These are phyloP conservation scores for Phytophthora capsici DNA, from an alignment of 352 stramenopile species.

Conservation along the genomic window DNA sequence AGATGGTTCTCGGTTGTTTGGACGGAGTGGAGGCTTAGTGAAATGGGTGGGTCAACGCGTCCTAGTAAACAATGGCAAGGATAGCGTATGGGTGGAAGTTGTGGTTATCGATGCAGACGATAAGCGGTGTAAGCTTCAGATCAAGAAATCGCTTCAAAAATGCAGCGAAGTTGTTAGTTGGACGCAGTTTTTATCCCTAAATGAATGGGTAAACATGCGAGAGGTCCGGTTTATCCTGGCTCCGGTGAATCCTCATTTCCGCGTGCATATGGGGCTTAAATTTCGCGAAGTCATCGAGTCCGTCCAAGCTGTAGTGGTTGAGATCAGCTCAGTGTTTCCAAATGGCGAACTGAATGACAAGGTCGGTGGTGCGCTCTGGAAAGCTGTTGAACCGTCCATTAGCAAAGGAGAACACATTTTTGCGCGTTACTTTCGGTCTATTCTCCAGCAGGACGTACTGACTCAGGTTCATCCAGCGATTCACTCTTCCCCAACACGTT, in stretches of 20 bases:
- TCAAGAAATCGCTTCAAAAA: conserved; percentile 60
- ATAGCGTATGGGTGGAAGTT: conserved; percentile 73
- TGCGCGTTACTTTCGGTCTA: conserved; percentile 73
- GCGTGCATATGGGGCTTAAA: conserved; percentile 70
- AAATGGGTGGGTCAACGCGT: conserved; percentile 68
- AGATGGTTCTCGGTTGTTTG: conserved; percentile 47
- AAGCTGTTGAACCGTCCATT: conserved; percentile 55
- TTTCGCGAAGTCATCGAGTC: conserved; percentile 65
- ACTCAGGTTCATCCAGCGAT: conserved; percentile 10
- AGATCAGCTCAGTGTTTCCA: conserved; percentile 79
- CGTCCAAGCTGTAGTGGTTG: conserved; percentile 65
- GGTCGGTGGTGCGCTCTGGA: conserved; percentile 63
- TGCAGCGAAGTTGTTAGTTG: conserved; percentile 44
- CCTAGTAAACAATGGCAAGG: conserved; percentile 75
- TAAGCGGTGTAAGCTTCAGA: conserved; percentile 64
- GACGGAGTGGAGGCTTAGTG: conserved; percentile 38
- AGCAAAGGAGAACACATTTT: conserved; percentile 76
- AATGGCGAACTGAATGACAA: conserved; percentile 68
- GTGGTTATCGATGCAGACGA: conserved; percentile 66
- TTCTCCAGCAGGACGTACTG: conserved; percentile 55
- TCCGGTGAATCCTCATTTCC: conserved; percentile 66
- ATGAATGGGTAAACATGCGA: conserved; percentile 63
- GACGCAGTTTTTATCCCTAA: conserved; percentile 44
- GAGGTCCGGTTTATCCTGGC: conserved; percentile 56
- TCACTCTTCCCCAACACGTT: conserved; percentile 7